These are phyloP conservation scores for Eucalyptus sp. DNA, from an alignment of 345 rosid genomes.

Conservation along the genomic window DNA sequence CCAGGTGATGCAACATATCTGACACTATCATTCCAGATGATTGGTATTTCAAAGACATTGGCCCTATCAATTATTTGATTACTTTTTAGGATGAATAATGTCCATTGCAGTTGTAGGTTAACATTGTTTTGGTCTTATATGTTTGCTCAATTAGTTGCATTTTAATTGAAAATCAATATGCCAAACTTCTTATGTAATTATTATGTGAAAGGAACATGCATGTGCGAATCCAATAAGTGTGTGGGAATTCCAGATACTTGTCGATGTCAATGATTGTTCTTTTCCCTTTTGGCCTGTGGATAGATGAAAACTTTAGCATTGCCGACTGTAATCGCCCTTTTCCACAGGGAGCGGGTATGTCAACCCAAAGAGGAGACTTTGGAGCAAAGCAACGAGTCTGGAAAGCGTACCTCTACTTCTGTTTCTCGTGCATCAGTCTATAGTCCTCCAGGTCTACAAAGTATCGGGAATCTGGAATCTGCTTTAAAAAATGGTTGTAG, in stretches of 20 bases:
- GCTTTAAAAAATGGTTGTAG: conserved; percentile 17
- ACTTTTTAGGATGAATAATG: not conserved
- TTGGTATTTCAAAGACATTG: not conserved
- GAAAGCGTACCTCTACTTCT: conserved; percentile 19
- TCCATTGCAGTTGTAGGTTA: not conserved
- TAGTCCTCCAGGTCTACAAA: conserved; percentile 28
- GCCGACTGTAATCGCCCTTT: not conserved
- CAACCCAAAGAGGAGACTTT: conserved; percentile 24
- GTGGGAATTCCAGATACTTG: not conserved
- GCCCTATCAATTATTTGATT: not conserved
- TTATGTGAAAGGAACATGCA: not conserved
- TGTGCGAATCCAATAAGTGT: not conserved
- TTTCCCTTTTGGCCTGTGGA: not conserved
- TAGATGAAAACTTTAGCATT: not conserved
- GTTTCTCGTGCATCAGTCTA: conserved; percentile 23
- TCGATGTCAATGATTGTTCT: not conserved
- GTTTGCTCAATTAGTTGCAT: not conserved
- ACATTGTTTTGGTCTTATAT: not conserved
- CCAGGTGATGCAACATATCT: conserved; percentile 31
- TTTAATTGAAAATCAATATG: not conserved
- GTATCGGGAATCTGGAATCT: conserved; percentile 14
- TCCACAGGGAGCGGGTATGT: conserved; percentile 57
- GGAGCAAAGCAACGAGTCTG: conserved; percentile 20
- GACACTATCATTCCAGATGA: not conserved
- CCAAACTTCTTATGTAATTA: not conserved